Base-by-base conservation (phyloP, 2,329 filamentous ascomycete genomes). In the Pseudogymnoascus sp. region DNA sequence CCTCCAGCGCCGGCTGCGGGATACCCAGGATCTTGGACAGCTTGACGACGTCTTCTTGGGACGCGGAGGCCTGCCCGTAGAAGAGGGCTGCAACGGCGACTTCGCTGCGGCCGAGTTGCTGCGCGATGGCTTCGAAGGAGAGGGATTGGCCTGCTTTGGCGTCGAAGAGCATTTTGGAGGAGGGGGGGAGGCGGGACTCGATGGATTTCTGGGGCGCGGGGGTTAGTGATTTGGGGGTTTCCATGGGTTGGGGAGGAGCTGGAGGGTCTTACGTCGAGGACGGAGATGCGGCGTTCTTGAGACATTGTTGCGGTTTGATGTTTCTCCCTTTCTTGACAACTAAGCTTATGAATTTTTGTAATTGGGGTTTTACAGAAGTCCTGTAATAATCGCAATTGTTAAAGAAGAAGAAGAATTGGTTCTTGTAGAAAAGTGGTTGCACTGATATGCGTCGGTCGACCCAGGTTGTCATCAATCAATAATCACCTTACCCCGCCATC, bases 81-180 rank as follows among this genome's bases (percentile, higher is more conserved):
- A 97, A 97, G 65, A 96, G 78, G 1, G 92, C 92, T 2, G 92
- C 92, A 3, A 89, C 84, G 40, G 90, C 90, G n/a, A 96, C 91
- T 75, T 97, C 92, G 69, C 86, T 86, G 61, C 92, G 89, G 59
- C 86, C 88, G 44, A 96, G 81, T 31, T 85, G 79, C 66, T 85
- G 76, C 59, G 84, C 90, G 69, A 97, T 92, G 44, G 83, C 77
- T 72, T 91, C 89, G 72, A 96, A 97, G 69, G 81, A 89, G 36
- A 96, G 81, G 66, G 84, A 81, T 75, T 89, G 88, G 61, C 76
- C 73, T 58, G 90, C 86, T 76, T 96, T 97, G 66, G 89, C 90
- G 36, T 84, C 81, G 76, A 95, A 95, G 65, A 97, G 87, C 5
- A 85, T 84, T 65, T 82, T 79, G 9, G 88, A 87, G 67, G 89